These are phyloP conservation scores for Oenanthe sinensis DNA, from an alignment of 129 eudicot genomes.

Conservation along the genomic window DNA sequence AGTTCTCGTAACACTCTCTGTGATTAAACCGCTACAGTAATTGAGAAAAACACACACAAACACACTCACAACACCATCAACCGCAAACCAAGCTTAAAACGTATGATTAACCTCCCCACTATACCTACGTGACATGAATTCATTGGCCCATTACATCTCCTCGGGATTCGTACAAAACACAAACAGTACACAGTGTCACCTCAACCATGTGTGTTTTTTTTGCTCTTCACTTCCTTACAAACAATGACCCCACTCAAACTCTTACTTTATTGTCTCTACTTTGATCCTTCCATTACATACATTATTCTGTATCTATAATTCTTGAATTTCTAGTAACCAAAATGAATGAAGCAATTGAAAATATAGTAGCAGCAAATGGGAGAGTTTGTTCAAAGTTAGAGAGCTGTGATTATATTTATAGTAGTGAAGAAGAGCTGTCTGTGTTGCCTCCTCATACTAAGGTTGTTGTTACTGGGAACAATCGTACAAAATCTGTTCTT, in stretches of 20 bases:
- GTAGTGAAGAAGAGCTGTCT: constrained; percentile 73
- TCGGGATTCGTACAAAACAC: constrained; percentile 38
- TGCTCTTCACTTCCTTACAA: constrained; percentile 28
- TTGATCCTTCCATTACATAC: constrained; percentile 27
- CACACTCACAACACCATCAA: background rate
- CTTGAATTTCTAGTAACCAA: constrained; percentile 17
- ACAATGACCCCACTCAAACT: constrained; percentile 21
- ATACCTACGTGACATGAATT: constrained; percentile 32
- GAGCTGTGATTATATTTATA: constrained; percentile 45
- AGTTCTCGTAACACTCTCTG: background rate
- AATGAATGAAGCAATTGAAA: constrained; percentile 48
- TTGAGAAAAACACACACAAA: no score
- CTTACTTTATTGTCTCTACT: constrained; percentile 21
- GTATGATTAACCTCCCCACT: constrained; percentile 28
- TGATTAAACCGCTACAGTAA: constrained; percentile 4
- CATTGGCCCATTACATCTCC: constrained; percentile 29
- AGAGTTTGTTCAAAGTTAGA: constrained; percentile 11
- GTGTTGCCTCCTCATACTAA: constrained; percentile 80
- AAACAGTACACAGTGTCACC: constrained; percentile 16
- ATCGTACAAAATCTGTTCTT: constrained; percentile 78
- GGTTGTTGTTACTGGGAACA: constrained; percentile 87
- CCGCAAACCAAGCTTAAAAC: constrained; percentile 12
- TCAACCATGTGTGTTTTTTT: constrained; percentile 33
- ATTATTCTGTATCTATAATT: constrained; percentile 8
- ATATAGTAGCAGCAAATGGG: constrained; percentile 31